Evolutionary conservation across 805 yeast species (phyloP).

Genomic region (Wickerhamomyces canadensis): DNA sequence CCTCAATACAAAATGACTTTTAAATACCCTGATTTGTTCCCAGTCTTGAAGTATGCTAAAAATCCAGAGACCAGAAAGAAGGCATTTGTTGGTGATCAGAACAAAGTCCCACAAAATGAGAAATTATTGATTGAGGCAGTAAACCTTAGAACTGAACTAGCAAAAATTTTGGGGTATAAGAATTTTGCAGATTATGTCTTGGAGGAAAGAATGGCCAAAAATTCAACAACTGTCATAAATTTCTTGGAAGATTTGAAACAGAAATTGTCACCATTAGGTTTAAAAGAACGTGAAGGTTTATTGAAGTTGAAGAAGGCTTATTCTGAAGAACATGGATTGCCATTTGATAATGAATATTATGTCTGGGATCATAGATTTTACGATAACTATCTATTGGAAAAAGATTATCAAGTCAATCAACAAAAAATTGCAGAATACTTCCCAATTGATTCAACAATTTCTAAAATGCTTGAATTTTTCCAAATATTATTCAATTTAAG

Average conservation of each 20-base stretch:
- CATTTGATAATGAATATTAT: slow-evolving; percentile 38
- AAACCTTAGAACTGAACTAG: slow-evolving; percentile 54
- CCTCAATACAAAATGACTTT: slow-evolving; percentile 56
- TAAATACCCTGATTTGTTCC: slow-evolving; percentile 76
- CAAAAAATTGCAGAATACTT: slow-evolving; percentile 70
- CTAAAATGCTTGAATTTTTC: slow-evolving; percentile 65
- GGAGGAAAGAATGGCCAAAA: slow-evolving; percentile 79
- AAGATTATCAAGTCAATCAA: slow-evolving; percentile 66
- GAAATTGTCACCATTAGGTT: slow-evolving; percentile 57
- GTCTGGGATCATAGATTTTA: slow-evolving; percentile 75
- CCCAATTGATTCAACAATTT: slow-evolving; percentile 64
- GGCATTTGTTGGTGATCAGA: slow-evolving; percentile 64
- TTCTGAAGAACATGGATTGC: slow-evolving; percentile 37
- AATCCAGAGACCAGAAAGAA: slow-evolving; percentile 57
- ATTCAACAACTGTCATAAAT: slow-evolving; percentile 48
- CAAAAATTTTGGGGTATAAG: slow-evolving; percentile 58
- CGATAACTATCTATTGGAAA: slow-evolving; percentile 59
- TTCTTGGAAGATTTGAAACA: slow-evolving; percentile 58
- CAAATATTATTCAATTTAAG: slow-evolving; percentile 65
- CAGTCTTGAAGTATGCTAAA: slow-evolving; percentile 70
- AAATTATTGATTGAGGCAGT: slow-evolving; percentile 56
- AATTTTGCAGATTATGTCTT: slow-evolving; percentile 66
- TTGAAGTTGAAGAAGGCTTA: slow-evolving; percentile 49
- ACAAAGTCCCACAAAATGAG: slow-evolving; percentile 61
- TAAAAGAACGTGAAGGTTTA: slow-evolving; percentile 44